Base-by-base conservation (phyloP, 1,139 yeast species). In the Yamadazyma atmosphaerica region DNA sequence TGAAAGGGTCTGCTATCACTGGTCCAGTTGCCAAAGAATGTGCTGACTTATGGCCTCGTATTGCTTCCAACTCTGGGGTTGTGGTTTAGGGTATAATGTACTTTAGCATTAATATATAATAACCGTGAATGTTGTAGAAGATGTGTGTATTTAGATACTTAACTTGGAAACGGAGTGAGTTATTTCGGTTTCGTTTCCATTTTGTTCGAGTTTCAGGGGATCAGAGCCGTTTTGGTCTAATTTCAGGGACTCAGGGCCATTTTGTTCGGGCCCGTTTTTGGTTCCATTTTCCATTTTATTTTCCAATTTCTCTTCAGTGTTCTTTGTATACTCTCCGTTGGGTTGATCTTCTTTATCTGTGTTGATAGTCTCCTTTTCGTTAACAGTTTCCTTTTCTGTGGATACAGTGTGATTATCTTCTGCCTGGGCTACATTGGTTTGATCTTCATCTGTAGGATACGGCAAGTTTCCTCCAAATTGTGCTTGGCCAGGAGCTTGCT, bases 11-110 rank as follows among this genome's bases (percentile, higher is more conserved):
- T 60, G 98, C 98, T 68, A 92, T 94, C 72, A 94, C 98, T 68
- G 99, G 99, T 76, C 98, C 99, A 65, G 99, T 94, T 69, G 98
- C 97, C 75, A 94, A 92, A 83, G 99, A 94, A 82, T 92, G 98
- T 81, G 98, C 99, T 72, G 99, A 94, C 72, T 86, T 94, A 76
- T 94, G 99, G 99, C 99, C 99, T 74, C 90, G 98, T 84, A 92
- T 94, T 79, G 98, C 99, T 70, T 89, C 98, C 62, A 89, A 89
- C 92, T 94, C 98, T 65, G 98, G 98, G 87, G 98, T 94, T 73
- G 98, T 94, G 76, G 99, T 89, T 72, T 92, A 90, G 61, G 45
- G 90, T 97, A 7, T 97, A 86, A 55, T 90, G 97, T 38, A 92
- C 97, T 90, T 92, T 43, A 41, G 45, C 44, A 44, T 44, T 40